phyloP scores from a whole-genome alignment of 2,329 filamentous ascomycete genomes.

The Teratosphaeria zuluensis region DNA sequence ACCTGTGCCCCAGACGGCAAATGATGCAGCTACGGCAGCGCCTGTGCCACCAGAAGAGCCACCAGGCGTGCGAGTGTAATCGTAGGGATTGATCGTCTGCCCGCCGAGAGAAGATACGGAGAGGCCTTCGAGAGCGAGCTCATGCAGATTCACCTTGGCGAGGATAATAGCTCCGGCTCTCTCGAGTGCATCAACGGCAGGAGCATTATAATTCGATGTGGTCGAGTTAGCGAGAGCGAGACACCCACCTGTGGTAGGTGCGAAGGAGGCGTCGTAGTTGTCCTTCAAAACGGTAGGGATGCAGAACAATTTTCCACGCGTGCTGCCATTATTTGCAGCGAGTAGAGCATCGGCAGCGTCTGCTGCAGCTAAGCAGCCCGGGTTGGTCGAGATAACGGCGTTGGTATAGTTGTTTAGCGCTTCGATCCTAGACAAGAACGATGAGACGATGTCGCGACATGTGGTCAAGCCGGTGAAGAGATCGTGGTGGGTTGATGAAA shows the following conservation, averaged over 20 bases:
- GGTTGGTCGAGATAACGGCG: constrained; percentile 47
- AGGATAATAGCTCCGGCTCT: constrained; percentile 26
- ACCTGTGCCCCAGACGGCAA: constrained; percentile 41
- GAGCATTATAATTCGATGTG: constrained; percentile 31
- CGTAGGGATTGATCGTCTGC: constrained; percentile 58
- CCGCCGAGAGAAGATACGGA: constrained; percentile 54
- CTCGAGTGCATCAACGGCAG: constrained; percentile 19
- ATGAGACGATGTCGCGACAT: constrained; percentile 45
- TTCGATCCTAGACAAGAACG: constrained; percentile 50
- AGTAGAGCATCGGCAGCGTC: constrained; percentile 41
- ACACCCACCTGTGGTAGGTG: constrained; percentile 50
- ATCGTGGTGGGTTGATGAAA: constrained; percentile 46
- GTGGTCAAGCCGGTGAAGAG: constrained; percentile 44
- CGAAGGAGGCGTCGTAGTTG: constrained; percentile 48
- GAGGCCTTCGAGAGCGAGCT: constrained; percentile 55
- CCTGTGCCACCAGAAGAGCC: constrained; percentile 56
- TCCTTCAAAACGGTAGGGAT: constrained; percentile 56
- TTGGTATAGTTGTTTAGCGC: constrained; percentile 48
- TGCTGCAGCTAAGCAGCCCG: constrained; percentile 39
- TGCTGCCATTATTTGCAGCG: constrained; percentile 38
- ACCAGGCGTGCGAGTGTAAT: constrained; percentile 53
- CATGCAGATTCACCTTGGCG: constrained; percentile 40
- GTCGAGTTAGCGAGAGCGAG: constrained; percentile 38
- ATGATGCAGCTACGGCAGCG: constrained; percentile 48
- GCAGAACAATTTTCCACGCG: constrained; percentile 44